Evolutionary conservation across 2,329 filamentous ascomycete species (phyloP), one percentile per base, ranked within the genome.

Genomic region (Aspergillus arachidicola): DNA sequence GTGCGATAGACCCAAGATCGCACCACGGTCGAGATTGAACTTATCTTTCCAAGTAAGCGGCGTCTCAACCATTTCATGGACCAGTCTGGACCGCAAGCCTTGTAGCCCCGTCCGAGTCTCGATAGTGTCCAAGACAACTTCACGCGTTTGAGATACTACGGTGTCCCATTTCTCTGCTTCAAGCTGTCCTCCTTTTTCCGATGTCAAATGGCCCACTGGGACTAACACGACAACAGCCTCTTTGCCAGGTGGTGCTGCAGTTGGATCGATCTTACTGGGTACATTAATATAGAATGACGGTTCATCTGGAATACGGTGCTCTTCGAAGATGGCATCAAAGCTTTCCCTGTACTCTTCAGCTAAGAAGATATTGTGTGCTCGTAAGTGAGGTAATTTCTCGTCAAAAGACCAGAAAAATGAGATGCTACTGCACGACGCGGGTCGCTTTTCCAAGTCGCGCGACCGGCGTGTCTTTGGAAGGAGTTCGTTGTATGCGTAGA

Each of bases 281-380:
- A 93, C 89, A 72, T 93, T 92, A 76, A 93, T 85, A 76, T 93
- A 93, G 80, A 93, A 93, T 61, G 86, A 89, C 0, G 90, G 90
- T 63, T 92, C 83, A 1, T 83, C 75, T 1, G 91, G 91, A 10
- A 93, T 86, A 3, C 83, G 78, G 64, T 92, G 87, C 34, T 86
- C 80, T 67, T 90, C 87, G 82, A 93, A 93, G 63, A 93, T 93
- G 63, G 85, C 84, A 75, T 93, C 90, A 71, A 93, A 93, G n/a
- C 85, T 89, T 69, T 90, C 87, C 57, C 83, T 83, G 74, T 92
- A 93, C 66, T 90, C 83, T 68, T 91, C 87, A 2, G 90, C 89
- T 7, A 93, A 84, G 79, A 93, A 93, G 70, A 93, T 91, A 74
- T 93, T 93, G 78, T 93, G 91, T 0, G 88, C 86, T 21, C 84